phyloP scores from a whole-genome alignment of 805 yeast species.

The Cyberlindnera euphorbiae region DNA sequence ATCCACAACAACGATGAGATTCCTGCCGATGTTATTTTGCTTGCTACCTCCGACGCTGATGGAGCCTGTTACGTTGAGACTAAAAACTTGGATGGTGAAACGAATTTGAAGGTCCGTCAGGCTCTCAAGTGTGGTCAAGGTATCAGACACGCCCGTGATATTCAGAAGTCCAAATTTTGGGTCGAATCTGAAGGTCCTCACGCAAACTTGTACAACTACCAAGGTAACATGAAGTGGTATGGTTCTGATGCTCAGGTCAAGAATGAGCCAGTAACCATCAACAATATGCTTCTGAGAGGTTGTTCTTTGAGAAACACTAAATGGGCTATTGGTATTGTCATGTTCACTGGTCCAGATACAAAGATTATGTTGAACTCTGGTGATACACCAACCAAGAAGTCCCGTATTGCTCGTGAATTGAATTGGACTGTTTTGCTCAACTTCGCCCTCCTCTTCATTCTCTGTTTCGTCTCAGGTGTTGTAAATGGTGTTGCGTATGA shows the following conservation, averaged over 20 bases:
- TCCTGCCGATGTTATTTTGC: conserved; percentile 68
- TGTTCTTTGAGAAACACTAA: conserved; percentile 75
- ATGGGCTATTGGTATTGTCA: conserved; percentile 76
- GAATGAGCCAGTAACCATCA: conserved; percentile 65
- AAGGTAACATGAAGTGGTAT: conserved; percentile 59
- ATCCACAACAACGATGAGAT: conserved; percentile 73
- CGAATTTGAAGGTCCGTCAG: conserved; percentile 73
- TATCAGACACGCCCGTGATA: conserved; percentile 43
- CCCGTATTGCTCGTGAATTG: conserved; percentile 68
- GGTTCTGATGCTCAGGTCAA: conserved; percentile 33
- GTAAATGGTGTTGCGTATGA: conserved; percentile 65
- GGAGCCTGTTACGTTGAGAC: conserved; percentile 74
- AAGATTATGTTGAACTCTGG: conserved; percentile 82
- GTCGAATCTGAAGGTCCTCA: conserved; percentile 85
- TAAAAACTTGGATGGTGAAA: conserved; percentile 76
- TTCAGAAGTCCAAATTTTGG: conserved; percentile 52
- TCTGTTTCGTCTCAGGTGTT: conserved; percentile 68
- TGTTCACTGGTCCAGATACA: conserved; percentile 74
- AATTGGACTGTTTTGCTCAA: conserved; percentile 67
- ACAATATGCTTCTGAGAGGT: conserved; percentile 69
- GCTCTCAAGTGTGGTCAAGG: conserved; percentile 58
- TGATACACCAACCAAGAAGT: conserved; percentile 70
- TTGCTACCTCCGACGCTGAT: conserved; percentile 65
- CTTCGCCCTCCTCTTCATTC: conserved; percentile 54
- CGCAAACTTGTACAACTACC: conserved; percentile 69